These are phyloP conservation scores for Citrullus mucosospermus DNA, from an alignment of 306 rosid species.

Conservation along the genomic window DNA sequence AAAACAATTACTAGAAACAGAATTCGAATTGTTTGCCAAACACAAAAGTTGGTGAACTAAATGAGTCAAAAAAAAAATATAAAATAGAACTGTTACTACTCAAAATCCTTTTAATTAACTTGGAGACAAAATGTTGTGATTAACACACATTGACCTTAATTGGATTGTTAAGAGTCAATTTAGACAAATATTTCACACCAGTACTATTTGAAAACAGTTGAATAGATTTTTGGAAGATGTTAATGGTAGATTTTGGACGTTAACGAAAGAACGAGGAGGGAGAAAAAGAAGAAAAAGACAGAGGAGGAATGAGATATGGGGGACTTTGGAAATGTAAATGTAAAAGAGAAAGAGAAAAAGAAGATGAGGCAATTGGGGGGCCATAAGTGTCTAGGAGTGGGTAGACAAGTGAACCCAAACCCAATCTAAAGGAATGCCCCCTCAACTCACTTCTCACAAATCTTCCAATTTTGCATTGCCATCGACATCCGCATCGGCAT, in stretches of 20 bases:
- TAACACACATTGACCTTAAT: too few relatives aligned
- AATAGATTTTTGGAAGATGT: neutral
- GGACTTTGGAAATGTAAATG: too few relatives aligned
- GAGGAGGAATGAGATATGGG: too few relatives aligned
- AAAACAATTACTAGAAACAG: too few relatives aligned
- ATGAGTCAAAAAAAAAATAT: too few relatives aligned
- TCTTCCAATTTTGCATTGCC: neutral
- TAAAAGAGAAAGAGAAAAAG: neutral
- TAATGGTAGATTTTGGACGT: too few relatives aligned
- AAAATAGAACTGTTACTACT: neutral
- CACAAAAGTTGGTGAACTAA: too few relatives aligned
- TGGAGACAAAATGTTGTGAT: too few relatives aligned
- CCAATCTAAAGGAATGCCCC: neutral
- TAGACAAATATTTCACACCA: neutral
- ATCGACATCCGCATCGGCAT: neutral
- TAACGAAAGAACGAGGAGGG: neutral
- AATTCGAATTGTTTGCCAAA: too few relatives aligned
- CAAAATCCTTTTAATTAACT: neutral
- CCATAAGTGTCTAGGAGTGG: neutral
- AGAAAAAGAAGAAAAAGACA: too few relatives aligned
- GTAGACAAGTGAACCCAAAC: neutral
- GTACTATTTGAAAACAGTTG: neutral
- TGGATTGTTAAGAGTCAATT: neutral
- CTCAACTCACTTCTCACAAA: neutral
- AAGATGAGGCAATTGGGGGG: neutral